These are phyloP conservation scores for Fusarium musae DNA, from an alignment of 2,329 filamentous ascomycete genomes.

Conservation along the genomic window DNA sequence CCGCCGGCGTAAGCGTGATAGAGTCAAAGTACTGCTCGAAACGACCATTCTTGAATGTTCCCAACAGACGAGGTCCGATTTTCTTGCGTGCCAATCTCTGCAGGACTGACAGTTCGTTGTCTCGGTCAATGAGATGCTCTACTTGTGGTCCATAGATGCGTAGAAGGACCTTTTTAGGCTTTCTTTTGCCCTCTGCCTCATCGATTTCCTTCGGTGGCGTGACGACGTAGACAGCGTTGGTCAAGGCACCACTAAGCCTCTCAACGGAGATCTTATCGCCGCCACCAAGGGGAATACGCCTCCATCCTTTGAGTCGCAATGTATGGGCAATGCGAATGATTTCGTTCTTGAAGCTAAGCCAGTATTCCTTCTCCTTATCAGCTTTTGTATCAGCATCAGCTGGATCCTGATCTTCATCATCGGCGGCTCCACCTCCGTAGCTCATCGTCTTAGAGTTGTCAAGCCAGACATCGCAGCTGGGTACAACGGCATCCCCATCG, in stretches of 20 bases:
- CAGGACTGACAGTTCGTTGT: constrained; percentile 88
- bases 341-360: constrained; percentile 90
- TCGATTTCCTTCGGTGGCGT: constrained; percentile 76
- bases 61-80: constrained; percentile 90
- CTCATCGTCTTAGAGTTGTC: constrained; percentile 92
- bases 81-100: constrained; percentile 88
- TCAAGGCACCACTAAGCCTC: constrained; percentile 88
- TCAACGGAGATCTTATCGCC: constrained; percentile 77
- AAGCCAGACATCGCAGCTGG: constrained; percentile 82
- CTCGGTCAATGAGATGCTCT: constrained; percentile 93
- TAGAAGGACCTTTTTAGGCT: constrained; percentile 78
- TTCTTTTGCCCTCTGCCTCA: constrained; percentile 55
- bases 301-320: constrained; percentile 90
- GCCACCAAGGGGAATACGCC: constrained; percentile 78
- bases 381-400: constrained; percentile 53
- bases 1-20: constrained; percentile 77
- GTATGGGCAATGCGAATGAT: constrained; percentile 92
- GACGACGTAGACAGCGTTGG: constrained; percentile 96
- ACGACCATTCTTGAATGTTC: constrained; percentile 92
- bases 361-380: constrained; percentile 78
- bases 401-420: constrained; percentile 53
- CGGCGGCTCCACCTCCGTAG: constrained; percentile 67
- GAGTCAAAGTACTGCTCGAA: constrained; percentile 97
- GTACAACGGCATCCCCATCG: constrained; percentile 85
- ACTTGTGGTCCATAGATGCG: constrained; percentile 95